Percentiles rank a stretch among this genome's conserved stretches.
Evolutionary conservation across 768 basidiomycete genomes (phyloP).

Genomic region (Suillus americanus): DNA sequence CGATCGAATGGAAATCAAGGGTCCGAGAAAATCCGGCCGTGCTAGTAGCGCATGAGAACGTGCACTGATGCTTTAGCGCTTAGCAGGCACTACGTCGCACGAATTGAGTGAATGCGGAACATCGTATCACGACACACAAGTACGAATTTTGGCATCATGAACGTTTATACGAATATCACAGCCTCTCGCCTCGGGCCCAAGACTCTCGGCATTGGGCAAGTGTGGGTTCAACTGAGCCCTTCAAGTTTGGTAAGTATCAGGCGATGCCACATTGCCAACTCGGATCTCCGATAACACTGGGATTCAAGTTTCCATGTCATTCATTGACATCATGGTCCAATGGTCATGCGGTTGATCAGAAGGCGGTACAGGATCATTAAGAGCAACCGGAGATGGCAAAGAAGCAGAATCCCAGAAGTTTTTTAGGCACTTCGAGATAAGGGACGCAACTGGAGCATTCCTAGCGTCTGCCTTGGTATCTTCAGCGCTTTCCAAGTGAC

Average conservation of each 20-base stretch:
- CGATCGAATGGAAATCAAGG: conserved; percentile 65
- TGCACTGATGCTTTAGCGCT: conserved; percentile 41
- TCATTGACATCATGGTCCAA: conserved; percentile 52
- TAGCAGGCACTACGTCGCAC: too few relatives aligned
- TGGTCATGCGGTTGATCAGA: conserved; percentile 42
- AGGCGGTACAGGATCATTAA: background rate
- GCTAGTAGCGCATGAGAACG: conserved; percentile 52
- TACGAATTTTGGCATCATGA: background rate
- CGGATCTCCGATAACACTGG: conserved; percentile 9
- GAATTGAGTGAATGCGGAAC: conserved; percentile 39
- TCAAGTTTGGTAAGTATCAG: conserved; percentile 49
- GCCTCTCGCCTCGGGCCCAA: conserved; percentile 72
- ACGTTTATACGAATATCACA: conserved; percentile 62
- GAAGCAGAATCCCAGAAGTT: background rate
- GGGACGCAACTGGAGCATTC: too few relatives aligned
- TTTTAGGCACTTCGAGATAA: too few relatives aligned
- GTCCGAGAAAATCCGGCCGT: conserved; percentile 10
- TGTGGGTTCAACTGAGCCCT: conserved; percentile 54
- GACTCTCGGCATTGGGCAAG: conserved; percentile 57
- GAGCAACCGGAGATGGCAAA: background rate
- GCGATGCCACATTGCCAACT: too few relatives aligned
- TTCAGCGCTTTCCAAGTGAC: conserved; percentile 44
- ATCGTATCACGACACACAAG: conserved; percentile 9
- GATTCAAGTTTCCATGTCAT: background rate
- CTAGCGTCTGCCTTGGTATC: background rate